Evolutionary conservation across 1,139 yeast species (phyloP).

Genomic region (Blastobotrys malaysiensis): DNA sequence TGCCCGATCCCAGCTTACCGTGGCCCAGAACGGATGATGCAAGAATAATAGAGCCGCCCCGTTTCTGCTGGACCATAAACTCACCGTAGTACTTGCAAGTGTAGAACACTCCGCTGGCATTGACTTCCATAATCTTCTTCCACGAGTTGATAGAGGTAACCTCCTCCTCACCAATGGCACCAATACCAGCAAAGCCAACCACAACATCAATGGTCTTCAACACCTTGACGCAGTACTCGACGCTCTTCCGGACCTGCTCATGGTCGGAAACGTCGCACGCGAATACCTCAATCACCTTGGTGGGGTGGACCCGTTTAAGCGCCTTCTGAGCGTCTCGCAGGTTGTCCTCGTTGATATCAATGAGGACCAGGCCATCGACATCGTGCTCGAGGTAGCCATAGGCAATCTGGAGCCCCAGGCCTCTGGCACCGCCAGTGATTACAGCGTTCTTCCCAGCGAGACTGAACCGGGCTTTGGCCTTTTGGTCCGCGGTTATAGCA

Average conservation of each 20-base stretch:
- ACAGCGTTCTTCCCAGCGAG: slow-evolving; percentile 11
- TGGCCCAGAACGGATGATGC: slow-evolving; percentile 10
- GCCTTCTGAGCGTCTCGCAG: slow-evolving; percentile 4
- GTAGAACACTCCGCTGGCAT: slow-evolving; percentile 14
- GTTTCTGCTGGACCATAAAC: slow-evolving; percentile 8
- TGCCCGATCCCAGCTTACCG: not conserved
- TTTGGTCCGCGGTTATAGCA: slow-evolving; percentile 5
- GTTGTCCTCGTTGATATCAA: slow-evolving; percentile 5
- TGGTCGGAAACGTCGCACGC: slow-evolving; percentile 6
- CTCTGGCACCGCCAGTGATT: slow-evolving; percentile 13
- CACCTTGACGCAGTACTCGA: slow-evolving; percentile 2
- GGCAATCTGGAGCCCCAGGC: slow-evolving; percentile 11
- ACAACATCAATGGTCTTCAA: slow-evolving; percentile 8
- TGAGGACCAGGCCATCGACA: slow-evolving; percentile 1
- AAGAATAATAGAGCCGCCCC: slow-evolving; percentile 11
- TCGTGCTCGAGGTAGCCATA: slow-evolving; percentile 13
- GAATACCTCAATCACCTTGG: slow-evolving; percentile 1
- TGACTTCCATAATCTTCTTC: slow-evolving; percentile 12
- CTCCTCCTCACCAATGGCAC: not conserved
- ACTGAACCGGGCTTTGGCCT: slow-evolving; percentile 11
- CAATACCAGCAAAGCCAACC: slow-evolving; percentile 13
- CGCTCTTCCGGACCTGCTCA: slow-evolving; percentile 7
- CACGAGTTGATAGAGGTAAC: not conserved
- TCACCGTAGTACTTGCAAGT: slow-evolving; percentile 12
- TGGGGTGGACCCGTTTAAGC: slow-evolving; percentile 6